Evolutionary conservation across 805 yeast species (phyloP).

Genomic region (Suhomyces prunicola): DNA sequence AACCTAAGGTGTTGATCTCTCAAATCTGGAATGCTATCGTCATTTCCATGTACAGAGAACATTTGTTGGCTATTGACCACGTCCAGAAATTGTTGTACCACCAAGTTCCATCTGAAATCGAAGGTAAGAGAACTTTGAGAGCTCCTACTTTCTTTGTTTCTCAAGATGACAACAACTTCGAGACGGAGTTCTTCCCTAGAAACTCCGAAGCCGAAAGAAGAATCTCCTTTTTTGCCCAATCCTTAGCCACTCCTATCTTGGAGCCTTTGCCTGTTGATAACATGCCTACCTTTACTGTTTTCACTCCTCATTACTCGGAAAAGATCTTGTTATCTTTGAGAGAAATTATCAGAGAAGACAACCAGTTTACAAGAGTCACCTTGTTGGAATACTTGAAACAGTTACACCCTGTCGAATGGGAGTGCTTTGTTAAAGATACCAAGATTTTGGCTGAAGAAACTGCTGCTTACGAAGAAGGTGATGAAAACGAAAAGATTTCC

Average conservation of each 20-base stretch:
- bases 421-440: conserved; percentile 93
- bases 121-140: conserved; percentile 96
- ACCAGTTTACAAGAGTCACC: conserved; percentile 92
- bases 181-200: conserved; percentile 95
- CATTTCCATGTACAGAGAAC: conserved; percentile 99
- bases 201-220: conserved; percentile 99
- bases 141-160: conserved; percentile 99
- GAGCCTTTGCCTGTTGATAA: conserved; percentile 99
- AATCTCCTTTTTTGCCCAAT: conserved; percentile 98
- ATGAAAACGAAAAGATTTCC: conserved; percentile 35
- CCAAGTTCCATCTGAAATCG: conserved; percentile 97
- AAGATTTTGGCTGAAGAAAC: conserved; percentile 93
- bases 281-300: conserved; percentile 98
- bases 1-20: conserved; percentile 95
- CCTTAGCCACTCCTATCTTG: conserved; percentile 96
- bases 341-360: conserved; percentile 96
- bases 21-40: conserved; percentile 99
- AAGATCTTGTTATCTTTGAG: conserved; percentile 89
- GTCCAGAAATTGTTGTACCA: conserved; percentile 96
- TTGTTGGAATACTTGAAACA: conserved; percentile 91
- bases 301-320: conserved; percentile 95
- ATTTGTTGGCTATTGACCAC: conserved; percentile 94
- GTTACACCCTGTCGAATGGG: conserved; percentile 96
- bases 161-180: conserved; percentile 93
- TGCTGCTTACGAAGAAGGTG: conserved; percentile 68